Base-by-base conservation (phyloP, 2,329 filamentous ascomycete species). In the Clathrospora elynae region DNA sequence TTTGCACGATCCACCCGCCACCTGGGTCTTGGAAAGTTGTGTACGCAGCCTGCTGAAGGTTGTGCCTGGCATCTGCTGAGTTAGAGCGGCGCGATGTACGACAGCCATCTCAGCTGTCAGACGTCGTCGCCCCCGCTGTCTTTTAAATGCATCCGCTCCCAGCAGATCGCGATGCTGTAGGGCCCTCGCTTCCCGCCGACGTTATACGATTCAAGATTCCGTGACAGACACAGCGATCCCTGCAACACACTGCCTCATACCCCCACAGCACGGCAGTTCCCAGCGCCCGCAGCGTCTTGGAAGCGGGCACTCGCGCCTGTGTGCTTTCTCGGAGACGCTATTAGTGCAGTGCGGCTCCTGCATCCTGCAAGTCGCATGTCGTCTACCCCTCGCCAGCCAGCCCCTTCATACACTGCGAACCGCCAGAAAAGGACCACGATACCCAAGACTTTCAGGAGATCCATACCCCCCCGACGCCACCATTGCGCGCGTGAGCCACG, bases 251-350 rank as follows among this genome's bases (percentile, higher is more conserved):
- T 46, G 46, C 37, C 47, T 52, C 46, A 55, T 53, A 58, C 64
- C 64, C 62, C 61, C 61, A 64, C 60, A 63, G 51, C 61, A 67
- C 65, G 64, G 65, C 64, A 66, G 62, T 66, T 64, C 59, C 65
- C 64, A 65, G 51, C 51, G 55, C 53, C 57, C 54, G 51, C 60
- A 58, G 58, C 56, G 59, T 58, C 52, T 51, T 40, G 44, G 42
- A 46, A 49, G 51, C 52, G 47, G 51, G 49, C 47, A 51, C 53
- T 55, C 53, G 48, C 46, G 49, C 53, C 53, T 51, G 48, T 46
- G 48, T 55, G 53, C 55, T 55, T 59, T 46, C 46, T 49, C 53
- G 48, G 48, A 54, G 51, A 42, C 38, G 42, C 36, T 38, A 51
- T 44, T 51, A 48, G 54, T 46, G 44, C 52, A 30, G 49, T 53